phyloP scores from a whole-genome alignment of 345 rosid species.

The Boechera retrofracta region DNA sequence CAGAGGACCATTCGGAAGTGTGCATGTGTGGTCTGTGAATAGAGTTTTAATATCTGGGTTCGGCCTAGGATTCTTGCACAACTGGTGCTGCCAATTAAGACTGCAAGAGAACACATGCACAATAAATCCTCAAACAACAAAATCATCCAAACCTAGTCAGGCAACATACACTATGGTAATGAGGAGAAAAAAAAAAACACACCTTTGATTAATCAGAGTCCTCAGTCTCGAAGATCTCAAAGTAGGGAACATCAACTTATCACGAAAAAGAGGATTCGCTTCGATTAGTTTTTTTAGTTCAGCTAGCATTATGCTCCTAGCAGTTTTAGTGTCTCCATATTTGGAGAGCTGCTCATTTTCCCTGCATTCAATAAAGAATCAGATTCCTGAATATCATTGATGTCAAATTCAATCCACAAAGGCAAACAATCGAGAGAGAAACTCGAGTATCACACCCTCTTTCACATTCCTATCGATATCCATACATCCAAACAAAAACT shows the following conservation, averaged over 20 bases:
- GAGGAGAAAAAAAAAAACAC: slow-evolving; percentile 26
- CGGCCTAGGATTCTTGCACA: slow-evolving; percentile 84
- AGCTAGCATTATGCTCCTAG: slow-evolving; percentile 67
- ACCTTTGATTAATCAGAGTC: slow-evolving; percentile 91
- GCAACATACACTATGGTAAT: not conserved
- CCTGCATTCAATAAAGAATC: slow-evolving; percentile 49
- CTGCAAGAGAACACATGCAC: slow-evolving; percentile 51
- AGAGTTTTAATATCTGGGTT: slow-evolving; percentile 88
- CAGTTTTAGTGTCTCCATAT: slow-evolving; percentile 81
- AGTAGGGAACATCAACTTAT: slow-evolving; percentile 69
- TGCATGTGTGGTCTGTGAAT: slow-evolving; percentile 74
- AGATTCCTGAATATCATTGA: slow-evolving; percentile 9
- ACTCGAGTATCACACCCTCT: slow-evolving; percentile 9
- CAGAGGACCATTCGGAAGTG: slow-evolving; percentile 70
- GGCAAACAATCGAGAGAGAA: slow-evolving; percentile 23
- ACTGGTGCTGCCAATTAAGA: slow-evolving; percentile 85
- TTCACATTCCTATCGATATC: slow-evolving; percentile 2
- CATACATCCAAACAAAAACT: slow-evolving; percentile 12
- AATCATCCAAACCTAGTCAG: slow-evolving; percentile 1
- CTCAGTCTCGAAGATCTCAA: slow-evolving; percentile 74
- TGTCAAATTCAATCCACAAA: not conserved
- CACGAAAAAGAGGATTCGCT: slow-evolving; percentile 81
- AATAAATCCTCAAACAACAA: slow-evolving; percentile 21
- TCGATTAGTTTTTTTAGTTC: slow-evolving; percentile 80
- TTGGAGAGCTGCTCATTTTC: slow-evolving; percentile 85